Percentiles rank a stretch among this genome's conserved stretches.
phyloP scores from a whole-genome alignment of 306 rosid genomes.

The Abrus pulchellus region DNA sequence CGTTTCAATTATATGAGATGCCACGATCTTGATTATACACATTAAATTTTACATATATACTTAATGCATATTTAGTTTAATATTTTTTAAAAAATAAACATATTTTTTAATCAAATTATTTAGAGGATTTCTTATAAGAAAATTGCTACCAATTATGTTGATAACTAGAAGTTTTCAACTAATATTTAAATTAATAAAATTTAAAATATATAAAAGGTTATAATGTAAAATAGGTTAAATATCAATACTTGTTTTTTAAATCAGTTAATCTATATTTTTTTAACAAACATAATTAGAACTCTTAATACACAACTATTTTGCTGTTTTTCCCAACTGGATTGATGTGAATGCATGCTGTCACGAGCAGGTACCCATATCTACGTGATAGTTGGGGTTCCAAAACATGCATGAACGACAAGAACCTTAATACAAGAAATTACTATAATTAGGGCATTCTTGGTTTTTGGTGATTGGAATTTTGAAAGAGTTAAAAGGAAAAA shows the following conservation, averaged over 20 bases:
- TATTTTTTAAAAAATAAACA: too few species aligned
- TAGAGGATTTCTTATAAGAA: too few species aligned
- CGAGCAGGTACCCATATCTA: background rate
- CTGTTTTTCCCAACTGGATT: background rate
- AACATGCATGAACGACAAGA: conserved; percentile 40
- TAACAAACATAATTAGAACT: background rate
- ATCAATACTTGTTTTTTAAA: background rate
- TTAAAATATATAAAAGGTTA: too few species aligned
- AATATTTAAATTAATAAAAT: too few species aligned
- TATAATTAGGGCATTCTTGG: conserved; percentile 44
- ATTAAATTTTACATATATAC: too few species aligned
- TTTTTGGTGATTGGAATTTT: conserved; percentile 34
- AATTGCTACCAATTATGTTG: too few species aligned
- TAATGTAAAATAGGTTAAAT: background rate
- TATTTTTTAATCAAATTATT: too few species aligned
- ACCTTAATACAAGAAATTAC: conserved; percentile 29
- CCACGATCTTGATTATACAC: too few species aligned
- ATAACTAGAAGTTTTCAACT: too few species aligned
- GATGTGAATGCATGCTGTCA: conserved; percentile 34
- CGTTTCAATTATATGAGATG: too few species aligned
- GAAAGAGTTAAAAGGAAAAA: conserved; percentile 35
- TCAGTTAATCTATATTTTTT: background rate
- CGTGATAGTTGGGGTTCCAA: conserved; percentile 29
- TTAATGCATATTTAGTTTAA: too few species aligned
- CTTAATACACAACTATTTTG: background rate